These are phyloP conservation scores for Aspergillus sp. DNA, from an alignment of 2,329 filamentous ascomycete genomes.

Conservation along the genomic window DNA sequence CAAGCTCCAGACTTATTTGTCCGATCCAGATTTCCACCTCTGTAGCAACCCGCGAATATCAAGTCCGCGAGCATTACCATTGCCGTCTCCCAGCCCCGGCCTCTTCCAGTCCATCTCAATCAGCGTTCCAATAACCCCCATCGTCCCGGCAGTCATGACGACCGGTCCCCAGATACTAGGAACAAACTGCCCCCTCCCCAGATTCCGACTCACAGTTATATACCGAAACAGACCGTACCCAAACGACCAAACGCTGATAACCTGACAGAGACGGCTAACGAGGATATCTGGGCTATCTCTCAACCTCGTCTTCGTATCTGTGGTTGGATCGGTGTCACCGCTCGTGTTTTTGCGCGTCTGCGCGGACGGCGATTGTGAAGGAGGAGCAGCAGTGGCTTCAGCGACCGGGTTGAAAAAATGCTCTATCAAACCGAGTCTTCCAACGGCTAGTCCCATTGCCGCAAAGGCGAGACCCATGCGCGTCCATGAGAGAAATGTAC, in stretches of 20 bases:
- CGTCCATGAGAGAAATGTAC: constrained; percentile 36
- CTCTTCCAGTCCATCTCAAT: constrained; percentile 6
- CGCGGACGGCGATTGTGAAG: no score
- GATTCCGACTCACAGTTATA: constrained; percentile 23
- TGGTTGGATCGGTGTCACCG: background rate
- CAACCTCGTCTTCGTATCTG: no score
- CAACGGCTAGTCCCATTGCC: constrained; percentile 31
- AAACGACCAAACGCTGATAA: constrained; percentile 29
- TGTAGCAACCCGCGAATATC: no score
- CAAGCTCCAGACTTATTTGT: no score
- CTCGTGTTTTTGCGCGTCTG: no score
- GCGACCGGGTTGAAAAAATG: constrained; percentile 15
- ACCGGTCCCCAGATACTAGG: constrained; percentile 32
- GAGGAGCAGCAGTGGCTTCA: no score
- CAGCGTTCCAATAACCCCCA: constrained; percentile 14
- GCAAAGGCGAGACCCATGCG: constrained; percentile 34
- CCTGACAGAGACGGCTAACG: constrained; percentile 18
- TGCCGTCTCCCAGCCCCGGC: background rate
- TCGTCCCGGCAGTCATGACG: constrained; percentile 25
- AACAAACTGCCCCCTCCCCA: constrained; percentile 27
- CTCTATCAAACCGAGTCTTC: constrained; percentile 29
- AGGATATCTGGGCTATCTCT: background rate
- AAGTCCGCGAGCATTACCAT: no score
- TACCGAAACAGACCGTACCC: constrained; percentile 31
- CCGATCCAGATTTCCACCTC: no score